Evolutionary conservation across 805 yeast genomes (phyloP).

Genomic region (Sugiyamaella smithiae): DNA sequence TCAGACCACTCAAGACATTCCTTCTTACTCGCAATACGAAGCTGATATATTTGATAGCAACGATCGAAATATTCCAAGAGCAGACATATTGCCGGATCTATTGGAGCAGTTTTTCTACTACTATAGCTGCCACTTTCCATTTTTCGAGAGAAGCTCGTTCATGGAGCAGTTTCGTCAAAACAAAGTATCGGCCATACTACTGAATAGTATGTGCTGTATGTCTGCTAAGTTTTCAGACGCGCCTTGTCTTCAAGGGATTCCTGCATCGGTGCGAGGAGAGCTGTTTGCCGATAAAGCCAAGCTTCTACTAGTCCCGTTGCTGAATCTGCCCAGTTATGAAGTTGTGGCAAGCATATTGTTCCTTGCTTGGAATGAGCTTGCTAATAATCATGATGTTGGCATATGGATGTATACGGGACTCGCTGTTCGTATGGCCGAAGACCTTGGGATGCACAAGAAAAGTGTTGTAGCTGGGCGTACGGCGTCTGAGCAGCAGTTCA

Average conservation of each 20-base stretch:
- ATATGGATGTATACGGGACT: conserved; percentile 16
- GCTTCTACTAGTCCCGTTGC: conserved; percentile 10
- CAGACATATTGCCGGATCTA: not conserved
- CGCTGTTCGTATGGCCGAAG: conserved; percentile 12
- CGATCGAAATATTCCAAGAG: not conserved
- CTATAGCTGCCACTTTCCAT: conserved; percentile 10
- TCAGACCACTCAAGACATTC: not conserved
- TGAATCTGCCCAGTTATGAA: conserved; percentile 11
- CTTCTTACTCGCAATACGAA: not conserved
- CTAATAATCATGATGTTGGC: conserved; percentile 14
- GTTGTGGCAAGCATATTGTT: conserved; percentile 9
- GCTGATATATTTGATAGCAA: not conserved
- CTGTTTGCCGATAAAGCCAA: conserved; percentile 11
- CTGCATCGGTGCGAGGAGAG: conserved; percentile 7
- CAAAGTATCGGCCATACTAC: conserved; percentile 3
- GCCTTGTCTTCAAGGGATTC: not conserved
- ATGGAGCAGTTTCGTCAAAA: not conserved
- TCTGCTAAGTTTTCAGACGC: conserved; percentile 10
- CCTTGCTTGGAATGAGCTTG: conserved; percentile 13
- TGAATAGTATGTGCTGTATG: conserved; percentile 9
- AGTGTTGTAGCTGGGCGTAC: conserved; percentile 1
- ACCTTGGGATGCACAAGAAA: conserved; percentile 7
- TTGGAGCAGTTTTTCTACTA: conserved; percentile 3
- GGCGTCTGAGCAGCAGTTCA: not conserved
- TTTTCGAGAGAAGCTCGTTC: not conserved